Percentiles rank a stretch among this genome's conserved stretches.
Evolutionary conservation across 2,329 filamentous ascomycete genomes (phyloP).

Genomic region (Claviceps capensis): DNA sequence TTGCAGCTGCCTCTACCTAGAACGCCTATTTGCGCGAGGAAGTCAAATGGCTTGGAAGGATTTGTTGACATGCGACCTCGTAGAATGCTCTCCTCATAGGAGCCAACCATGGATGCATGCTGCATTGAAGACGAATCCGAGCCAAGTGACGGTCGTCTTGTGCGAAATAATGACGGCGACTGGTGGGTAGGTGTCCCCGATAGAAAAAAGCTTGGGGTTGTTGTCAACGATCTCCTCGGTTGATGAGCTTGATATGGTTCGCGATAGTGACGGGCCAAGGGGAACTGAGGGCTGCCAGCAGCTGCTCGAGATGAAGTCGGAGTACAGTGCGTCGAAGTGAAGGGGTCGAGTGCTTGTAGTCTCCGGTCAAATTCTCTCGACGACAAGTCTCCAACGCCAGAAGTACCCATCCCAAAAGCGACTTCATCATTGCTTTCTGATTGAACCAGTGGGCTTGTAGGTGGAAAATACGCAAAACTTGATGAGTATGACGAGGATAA

Average conservation of each 20-base stretch:
- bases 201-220: slow-evolving; percentile 30
- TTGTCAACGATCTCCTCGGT: slow-evolving; percentile 60
- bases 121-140: slow-evolving; percentile 67
- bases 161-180: slow-evolving; percentile 34
- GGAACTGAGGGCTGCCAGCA: slow-evolving; percentile 12
- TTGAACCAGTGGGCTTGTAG: slow-evolving; percentile 84
- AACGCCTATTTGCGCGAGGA: slow-evolving; percentile 89
- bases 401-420: slow-evolving; percentile 41
- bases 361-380: slow-evolving; percentile 30
- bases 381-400: slow-evolving; percentile 36
- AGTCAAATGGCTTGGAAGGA: slow-evolving; percentile 82
- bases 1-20: slow-evolving; percentile 83
- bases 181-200: slow-evolving; percentile 34
- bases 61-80: slow-evolving; percentile 93
- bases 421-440: slow-evolving; percentile 70
- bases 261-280: slow-evolving; percentile 41
- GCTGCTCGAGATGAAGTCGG: slow-evolving; percentile 23
- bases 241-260: slow-evolving; percentile 70
- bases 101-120: slow-evolving; percentile 92
- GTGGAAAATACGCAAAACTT: slow-evolving; percentile 72
- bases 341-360: slow-evolving; percentile 60
- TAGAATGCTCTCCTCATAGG: slow-evolving; percentile 93
- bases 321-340: slow-evolving; percentile 32
- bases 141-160: slow-evolving; percentile 55
- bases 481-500: slow-evolving; percentile 61